Evolutionary conservation across 768 basidiomycete species (phyloP).

Genomic region (Tylopilus subfusipes): DNA sequence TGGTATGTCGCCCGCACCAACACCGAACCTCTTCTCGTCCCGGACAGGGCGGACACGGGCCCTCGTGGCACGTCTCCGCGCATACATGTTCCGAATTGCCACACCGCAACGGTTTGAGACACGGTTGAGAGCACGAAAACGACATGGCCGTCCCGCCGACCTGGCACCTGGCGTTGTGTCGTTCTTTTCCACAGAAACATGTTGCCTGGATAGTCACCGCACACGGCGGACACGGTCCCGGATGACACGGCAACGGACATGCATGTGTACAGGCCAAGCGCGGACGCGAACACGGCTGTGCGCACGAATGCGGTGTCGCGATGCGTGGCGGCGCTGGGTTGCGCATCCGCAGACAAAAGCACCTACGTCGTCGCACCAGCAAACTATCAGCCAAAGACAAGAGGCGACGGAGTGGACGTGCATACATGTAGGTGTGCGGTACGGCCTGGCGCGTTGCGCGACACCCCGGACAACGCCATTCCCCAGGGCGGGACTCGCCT

Average conservation of each 20-base stretch:
- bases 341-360: constrained; percentile 76
- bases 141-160: constrained; percentile 40
- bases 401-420: background rate
- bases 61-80: constrained; percentile 66
- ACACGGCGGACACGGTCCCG: constrained; percentile 96
- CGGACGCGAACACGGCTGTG: constrained; percentile 58
- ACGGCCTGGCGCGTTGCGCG: constrained; percentile 70
- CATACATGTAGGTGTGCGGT: constrained; percentile 63
- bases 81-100: constrained; percentile 67
- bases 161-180: constrained; percentile 36
- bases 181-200: constrained; percentile 75
- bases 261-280: constrained; percentile 69
- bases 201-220: constrained; percentile 68
- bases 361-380: constrained; percentile 50
- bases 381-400: background rate
- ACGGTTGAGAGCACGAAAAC: constrained; percentile 37
- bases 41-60: constrained; percentile 65
- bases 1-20: constrained; percentile 74
- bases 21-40: constrained; percentile 56
- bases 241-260: constrained; percentile 85
- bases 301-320: constrained; percentile 76
- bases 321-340: constrained; percentile 70
- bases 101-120: constrained; percentile 53
- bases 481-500: constrained; percentile 64
- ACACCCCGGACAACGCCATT: constrained; percentile 95